Evolutionary conservation across 2,329 filamentous ascomycete genomes (phyloP), one percentile per base, ranked within the genome.

Genomic region (Penicillium paneum): DNA sequence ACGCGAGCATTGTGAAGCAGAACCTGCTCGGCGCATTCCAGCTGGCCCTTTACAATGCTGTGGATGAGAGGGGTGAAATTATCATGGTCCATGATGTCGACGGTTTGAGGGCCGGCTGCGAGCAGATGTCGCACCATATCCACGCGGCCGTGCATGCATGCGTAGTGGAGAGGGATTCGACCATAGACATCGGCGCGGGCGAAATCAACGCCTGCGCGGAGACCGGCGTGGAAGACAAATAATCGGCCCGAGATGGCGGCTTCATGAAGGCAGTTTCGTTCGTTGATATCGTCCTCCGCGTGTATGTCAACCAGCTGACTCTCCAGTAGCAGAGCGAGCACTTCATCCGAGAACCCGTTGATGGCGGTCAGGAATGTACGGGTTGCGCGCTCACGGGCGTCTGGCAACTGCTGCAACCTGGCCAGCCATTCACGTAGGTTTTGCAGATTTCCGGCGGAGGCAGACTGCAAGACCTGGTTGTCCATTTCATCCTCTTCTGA

Each of bases 51-150:
- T 49, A 96, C 92, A 59, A 97, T 97, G 40, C 91, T 89, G 73
- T 97, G 94, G 54, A 99, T 94, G 42, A 99, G 78, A 0, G 94
- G 92, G 0, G 93, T 97, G 71, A 96, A 99, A 73, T 96, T 97
- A 76, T 99, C 93, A 68, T 97, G 90, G 67, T 99, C 94, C 68
- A 92, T 92, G 38, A 88, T 79, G 69, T 97, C 86, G 57, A 97
- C 88, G 0, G 91, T 96, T 19, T 84, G 79, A 5, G 85, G 83
- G 43, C 88, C 86, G 21, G 83, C 84, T 59, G 81, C 76, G 47
- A 96, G 77, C 19, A 97, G 79, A 40, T 84, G 81, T 62, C 90
- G 83, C 28, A 95, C 83, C 85, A 96, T 91, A 51, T 90, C 88
- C 19, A 95, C 81, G 42, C 90, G 84, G 5, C 94, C 94, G 75